Conservation (phyloP, 345 rosid genomes). For the Boechera retrofracta region DNA sequence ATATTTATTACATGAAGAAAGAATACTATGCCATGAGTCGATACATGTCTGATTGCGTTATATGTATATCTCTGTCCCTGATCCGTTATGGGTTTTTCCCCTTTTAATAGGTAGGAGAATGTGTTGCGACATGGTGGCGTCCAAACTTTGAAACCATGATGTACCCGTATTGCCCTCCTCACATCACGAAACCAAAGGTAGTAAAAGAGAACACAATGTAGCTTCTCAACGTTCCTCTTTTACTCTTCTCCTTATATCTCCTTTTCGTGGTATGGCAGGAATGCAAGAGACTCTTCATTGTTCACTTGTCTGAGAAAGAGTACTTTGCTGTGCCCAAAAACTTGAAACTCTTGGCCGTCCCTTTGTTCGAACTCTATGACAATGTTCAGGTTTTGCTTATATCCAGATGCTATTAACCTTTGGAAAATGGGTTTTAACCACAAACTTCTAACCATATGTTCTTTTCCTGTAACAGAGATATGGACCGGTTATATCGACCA, state of each 20-base stretch:
- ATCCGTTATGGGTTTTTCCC: slow-evolving; percentile 8
- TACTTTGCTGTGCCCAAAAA: slow-evolving; percentile 97
- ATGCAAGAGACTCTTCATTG: slow-evolving; percentile 93
- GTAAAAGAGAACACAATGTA: background rate
- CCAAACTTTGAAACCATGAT: slow-evolving; percentile 96
- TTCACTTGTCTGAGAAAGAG: slow-evolving; percentile 95
- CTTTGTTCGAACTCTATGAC: slow-evolving; percentile 95
- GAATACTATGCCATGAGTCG: slow-evolving; percentile 26
- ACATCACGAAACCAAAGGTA: slow-evolving; percentile 97
- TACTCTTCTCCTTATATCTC: slow-evolving; percentile 22
- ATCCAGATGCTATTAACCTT: slow-evolving; percentile 1
- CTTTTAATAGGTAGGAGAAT: slow-evolving; percentile 80
- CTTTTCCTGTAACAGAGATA: slow-evolving; percentile 64
- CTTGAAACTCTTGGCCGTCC: slow-evolving; percentile 95
- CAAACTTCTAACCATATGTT: background rate
- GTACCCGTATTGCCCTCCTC: slow-evolving; percentile 99
- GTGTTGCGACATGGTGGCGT: slow-evolving; percentile 99
- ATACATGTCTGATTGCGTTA: slow-evolving; percentile 2
- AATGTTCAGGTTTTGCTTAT: slow-evolving; percentile 73
- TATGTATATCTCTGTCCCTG: background rate
- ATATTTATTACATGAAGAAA: background rate
- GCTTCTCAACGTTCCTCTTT: background rate
- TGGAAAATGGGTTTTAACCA: background rate
- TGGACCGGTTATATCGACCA: slow-evolving; percentile 94
- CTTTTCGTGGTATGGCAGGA: slow-evolving; percentile 62